Evolutionary conservation across 2,329 filamentous ascomycete genomes (phyloP), one percentile per base, ranked within the genome.

Genomic region (Aureobasidium zeae): DNA sequence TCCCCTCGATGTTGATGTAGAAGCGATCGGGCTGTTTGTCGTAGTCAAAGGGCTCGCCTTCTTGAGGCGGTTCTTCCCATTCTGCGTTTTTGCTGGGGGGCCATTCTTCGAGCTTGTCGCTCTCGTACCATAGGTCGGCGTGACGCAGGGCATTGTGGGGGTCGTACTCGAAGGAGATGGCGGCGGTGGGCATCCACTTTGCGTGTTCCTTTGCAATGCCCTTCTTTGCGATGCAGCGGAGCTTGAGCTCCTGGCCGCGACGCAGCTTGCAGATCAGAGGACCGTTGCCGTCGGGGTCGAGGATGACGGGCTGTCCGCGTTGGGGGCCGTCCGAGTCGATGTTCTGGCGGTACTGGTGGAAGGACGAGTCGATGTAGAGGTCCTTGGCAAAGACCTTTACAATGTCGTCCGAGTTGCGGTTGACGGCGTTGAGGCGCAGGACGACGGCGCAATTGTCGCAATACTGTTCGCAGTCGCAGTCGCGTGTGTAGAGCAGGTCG

Each of bases 171-270:
- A 98, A 98, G 17, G 86, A 88, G 29, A 98, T 81, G 3, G 91
- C 91, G 29, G 87, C 76, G 25, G 85, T 89, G 2, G 91, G 88
- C 57, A 86, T 84, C 91, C 91, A 98, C 65, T 98, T 98, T 8
- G 91, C 86, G 65, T 98, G 91, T 63, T 98, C 91, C 71, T 98
- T 98, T 26, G 89, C 88, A 52, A 96, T 96, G 1, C 91, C 91
- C 73, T 96, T 96, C 73, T 94, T 95, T 38, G 89, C 91, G 52
- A 95, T 83, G 60, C 89, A 96, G 49, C 77, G 84, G 58, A 98
- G 77, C 62, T 86, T 82, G 48, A 98, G 69, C 64, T 94, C 87
- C 66, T 98, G 91, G 2, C 83, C 86, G 58, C 81, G 83, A 47
- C 89, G 76, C 59, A 98, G 69, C 71, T 96, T 96, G 57, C 83